Conservation (phyloP, 352 stramenopile species). For the Thraustochytrium striatum region DNA sequence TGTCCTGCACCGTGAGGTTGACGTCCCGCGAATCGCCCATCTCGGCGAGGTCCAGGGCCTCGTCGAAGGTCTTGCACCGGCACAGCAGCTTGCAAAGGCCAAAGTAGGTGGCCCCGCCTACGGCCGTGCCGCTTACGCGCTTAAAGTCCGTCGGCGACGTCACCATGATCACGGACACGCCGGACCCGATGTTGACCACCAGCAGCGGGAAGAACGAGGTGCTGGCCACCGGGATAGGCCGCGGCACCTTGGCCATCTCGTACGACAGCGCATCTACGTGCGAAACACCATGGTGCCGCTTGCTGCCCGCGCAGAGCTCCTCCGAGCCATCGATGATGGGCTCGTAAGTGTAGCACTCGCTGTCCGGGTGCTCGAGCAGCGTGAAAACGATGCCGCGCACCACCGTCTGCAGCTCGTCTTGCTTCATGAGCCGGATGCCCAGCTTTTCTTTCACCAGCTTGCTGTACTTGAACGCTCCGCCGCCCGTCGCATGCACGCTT, state of each 20-base stretch:
- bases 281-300: constrained; percentile 30
- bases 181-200: constrained; percentile 49
- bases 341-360: constrained; percentile 39
- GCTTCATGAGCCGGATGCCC: constrained; percentile 16
- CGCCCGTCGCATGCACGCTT: constrained; percentile 39
- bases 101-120: constrained; percentile 49
- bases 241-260: constrained; percentile 23
- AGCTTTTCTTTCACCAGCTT: constrained; percentile 38
- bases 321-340: not conserved
- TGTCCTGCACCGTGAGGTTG: constrained; percentile 97
- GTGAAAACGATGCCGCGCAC: constrained; percentile 43
- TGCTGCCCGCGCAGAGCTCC: not conserved
- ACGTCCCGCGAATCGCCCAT: constrained; percentile 65
- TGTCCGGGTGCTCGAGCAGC: constrained; percentile 36
- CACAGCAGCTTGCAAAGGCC: constrained; percentile 45
- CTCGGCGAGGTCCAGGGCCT: constrained; percentile 71
- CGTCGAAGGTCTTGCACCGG: constrained; percentile 62
- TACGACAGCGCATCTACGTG: constrained; percentile 29
- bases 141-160: constrained; percentile 14
- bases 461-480: constrained; percentile 47
- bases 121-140: constrained; percentile 38
- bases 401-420: constrained; percentile 46
- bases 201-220: constrained; percentile 29
- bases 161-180: constrained; percentile 48
- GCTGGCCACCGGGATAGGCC: not conserved